phyloP scores from a whole-genome alignment of 202 grass and related monocot species.

The Hordeum pubiflorum region DNA sequence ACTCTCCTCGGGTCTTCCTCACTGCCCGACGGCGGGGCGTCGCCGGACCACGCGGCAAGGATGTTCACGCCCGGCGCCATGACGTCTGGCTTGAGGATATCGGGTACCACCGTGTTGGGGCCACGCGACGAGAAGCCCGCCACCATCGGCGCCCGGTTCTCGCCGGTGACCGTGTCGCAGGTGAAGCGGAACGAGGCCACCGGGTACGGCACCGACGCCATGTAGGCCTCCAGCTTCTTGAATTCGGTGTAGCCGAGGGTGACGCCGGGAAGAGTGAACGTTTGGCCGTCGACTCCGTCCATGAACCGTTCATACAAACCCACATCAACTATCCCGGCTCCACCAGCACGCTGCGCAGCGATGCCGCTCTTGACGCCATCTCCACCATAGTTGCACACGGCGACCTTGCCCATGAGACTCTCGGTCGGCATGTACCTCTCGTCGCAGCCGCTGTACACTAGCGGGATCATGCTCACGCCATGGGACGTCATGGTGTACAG shows the following conservation, averaged over 20 bases:
- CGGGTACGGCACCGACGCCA: slow-evolving; percentile 4
- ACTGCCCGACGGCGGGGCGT: background rate
- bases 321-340: slow-evolving; percentile 17
- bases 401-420: background rate
- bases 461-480: background rate
- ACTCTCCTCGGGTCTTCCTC: background rate
- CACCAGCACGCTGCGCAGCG: slow-evolving; percentile 17
- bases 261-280: slow-evolving; percentile 27
- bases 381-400: background rate
- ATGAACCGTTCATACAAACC: background rate
- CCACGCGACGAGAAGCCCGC: slow-evolving; percentile 24
- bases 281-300: background rate
- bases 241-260: slow-evolving; percentile 4
- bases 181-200: slow-evolving; percentile 13
- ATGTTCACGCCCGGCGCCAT: background rate
- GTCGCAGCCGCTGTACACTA: background rate
- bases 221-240: slow-evolving; percentile 21
- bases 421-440: background rate
- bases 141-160: background rate
- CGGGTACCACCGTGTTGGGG: slow-evolving; percentile 9
- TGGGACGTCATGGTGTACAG: background rate
- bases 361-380: slow-evolving; percentile 1
- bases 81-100: background rate
- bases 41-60: slow-evolving; percentile 21
- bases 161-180: slow-evolving; percentile 9